Conservation (phyloP, 177 flowering plant species). For the Tripterygium wilfordii region DNA sequence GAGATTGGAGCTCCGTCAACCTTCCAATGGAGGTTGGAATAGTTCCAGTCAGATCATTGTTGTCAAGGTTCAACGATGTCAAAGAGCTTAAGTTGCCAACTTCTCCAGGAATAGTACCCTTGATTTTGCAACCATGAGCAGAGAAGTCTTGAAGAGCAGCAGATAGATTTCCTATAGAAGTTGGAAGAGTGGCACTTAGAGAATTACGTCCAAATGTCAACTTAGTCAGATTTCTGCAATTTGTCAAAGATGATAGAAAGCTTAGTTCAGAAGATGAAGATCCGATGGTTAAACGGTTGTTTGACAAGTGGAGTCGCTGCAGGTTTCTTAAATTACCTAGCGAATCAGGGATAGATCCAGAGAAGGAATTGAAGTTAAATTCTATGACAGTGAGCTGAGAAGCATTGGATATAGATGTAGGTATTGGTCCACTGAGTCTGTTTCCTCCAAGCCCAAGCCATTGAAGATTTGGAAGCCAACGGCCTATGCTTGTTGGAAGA, state of each 20-base stretch:
- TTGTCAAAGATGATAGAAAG: conserved; percentile 5
- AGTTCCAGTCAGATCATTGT: conserved; percentile 11
- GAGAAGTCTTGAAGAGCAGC: conserved; percentile 2
- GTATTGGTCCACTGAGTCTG: background rate
- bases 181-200: background rate
- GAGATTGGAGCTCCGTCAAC: conserved; percentile 9
- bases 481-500: background rate
- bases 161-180: conserved; percentile 18
- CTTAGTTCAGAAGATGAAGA: background rate
- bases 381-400: background rate
- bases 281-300: too few species aligned
- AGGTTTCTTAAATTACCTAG: background rate
- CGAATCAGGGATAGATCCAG: background rate
- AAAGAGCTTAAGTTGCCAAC: conserved; percentile 8
- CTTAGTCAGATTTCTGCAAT: background rate
- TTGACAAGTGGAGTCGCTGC: too few species aligned
- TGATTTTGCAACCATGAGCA: conserved; percentile 2
- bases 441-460: background rate
- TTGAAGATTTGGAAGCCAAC: conserved; percentile 1
- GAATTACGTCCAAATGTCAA: background rate
- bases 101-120: conserved; percentile 7
- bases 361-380: background rate
- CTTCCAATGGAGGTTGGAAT: conserved; percentile 11
- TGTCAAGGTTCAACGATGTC: background rate
- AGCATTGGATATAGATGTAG: background rate